Conservation (phyloP, 2,329 filamentous ascomycete species). For the Leptographium lundbergii region DNA sequence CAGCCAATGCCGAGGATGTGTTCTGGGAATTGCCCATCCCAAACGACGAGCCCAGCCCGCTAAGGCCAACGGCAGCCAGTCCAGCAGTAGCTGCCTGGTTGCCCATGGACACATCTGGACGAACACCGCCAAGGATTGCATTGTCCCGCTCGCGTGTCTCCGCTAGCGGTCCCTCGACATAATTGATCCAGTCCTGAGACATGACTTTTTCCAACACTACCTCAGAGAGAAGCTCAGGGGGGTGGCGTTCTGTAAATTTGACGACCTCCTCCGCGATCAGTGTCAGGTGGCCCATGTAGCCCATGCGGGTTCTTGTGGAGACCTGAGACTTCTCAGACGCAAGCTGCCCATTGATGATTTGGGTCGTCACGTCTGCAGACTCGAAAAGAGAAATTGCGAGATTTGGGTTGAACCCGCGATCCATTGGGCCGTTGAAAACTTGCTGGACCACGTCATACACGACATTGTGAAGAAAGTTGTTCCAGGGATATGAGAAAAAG, state of each 20-base stretch:
- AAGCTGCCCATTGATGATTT: constrained; percentile 82
- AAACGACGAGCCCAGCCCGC: constrained; percentile 28
- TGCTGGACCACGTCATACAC: constrained; percentile 98
- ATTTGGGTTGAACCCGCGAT: constrained; percentile 81
- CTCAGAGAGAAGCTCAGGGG: constrained; percentile 74
- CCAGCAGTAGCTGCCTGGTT: constrained; percentile 47
- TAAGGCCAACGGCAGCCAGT: constrained; percentile 36
- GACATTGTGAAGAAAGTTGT: constrained; percentile 98
- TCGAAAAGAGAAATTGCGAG: constrained; percentile 90
- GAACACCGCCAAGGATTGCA: constrained; percentile 89
- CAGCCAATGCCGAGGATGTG: constrained; percentile 60
- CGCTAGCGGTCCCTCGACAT: constrained; percentile 83
- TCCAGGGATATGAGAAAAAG: constrained; percentile 98
- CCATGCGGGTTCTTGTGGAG: constrained; percentile 77
- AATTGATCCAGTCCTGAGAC: constrained; percentile 82
- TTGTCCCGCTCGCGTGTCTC: constrained; percentile 95
- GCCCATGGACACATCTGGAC: constrained; percentile 78
- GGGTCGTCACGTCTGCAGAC: constrained; percentile 74
- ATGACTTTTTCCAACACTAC: constrained; percentile 79
- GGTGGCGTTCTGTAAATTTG: constrained; percentile 92
- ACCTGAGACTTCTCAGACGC: constrained; percentile 77
- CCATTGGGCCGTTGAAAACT: constrained; percentile 97
- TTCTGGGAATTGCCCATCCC: constrained; percentile 22
- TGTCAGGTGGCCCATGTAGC: constrained; percentile 97
- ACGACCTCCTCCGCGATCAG: constrained; percentile 96